A percentile compares a stretch with the other conserved stretches of the same genome.
Conservation (phyloP, 2,329 filamentous ascomycete species). For the Karstenula rhodostoma region DNA sequence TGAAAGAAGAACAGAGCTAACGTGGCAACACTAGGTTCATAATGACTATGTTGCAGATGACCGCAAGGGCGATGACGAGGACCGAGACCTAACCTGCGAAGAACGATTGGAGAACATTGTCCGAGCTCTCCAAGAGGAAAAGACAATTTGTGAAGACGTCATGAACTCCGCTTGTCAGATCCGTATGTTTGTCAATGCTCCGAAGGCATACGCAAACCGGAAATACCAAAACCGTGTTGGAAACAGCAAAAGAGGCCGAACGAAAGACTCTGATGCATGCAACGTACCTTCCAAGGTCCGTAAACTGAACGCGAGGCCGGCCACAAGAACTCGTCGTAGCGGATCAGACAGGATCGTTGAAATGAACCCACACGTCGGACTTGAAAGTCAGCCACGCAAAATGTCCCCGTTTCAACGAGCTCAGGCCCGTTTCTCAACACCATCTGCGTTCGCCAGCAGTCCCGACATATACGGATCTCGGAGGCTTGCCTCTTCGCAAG, state of each 20-base stretch:
- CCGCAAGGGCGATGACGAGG: constrained; percentile 45
- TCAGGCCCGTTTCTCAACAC: constrained; percentile 17
- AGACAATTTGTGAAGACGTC: constrained; percentile 48
- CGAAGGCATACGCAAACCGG: constrained; percentile 42
- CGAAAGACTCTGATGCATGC: constrained; percentile 19
- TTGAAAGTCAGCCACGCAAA: constrained; percentile 18
- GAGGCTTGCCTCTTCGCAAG: neutral
- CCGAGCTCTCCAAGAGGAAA: constrained; percentile 41
- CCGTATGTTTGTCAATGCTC: constrained; percentile 49
- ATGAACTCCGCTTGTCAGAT: constrained; percentile 47
- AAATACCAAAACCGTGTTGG: constrained; percentile 45
- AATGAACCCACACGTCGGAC: neutral
- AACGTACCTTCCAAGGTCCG: constrained; percentile 20
- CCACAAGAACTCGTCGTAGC: constrained; percentile 15
- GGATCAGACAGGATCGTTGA: neutral
- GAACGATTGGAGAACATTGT: constrained; percentile 42
- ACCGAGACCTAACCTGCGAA: constrained; percentile 40
- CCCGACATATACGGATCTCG: neutral
- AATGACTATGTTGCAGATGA: constrained; percentile 47
- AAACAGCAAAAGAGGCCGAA: constrained; percentile 44
- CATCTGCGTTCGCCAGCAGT: constrained; percentile 6
- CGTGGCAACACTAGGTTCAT: constrained; percentile 20
- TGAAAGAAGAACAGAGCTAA: neutral
- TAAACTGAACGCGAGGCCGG: constrained; percentile 11
- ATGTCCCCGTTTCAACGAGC: neutral